Conservation (phyloP, 1,284 basidiomycete species). For the Somion occarium region DNA sequence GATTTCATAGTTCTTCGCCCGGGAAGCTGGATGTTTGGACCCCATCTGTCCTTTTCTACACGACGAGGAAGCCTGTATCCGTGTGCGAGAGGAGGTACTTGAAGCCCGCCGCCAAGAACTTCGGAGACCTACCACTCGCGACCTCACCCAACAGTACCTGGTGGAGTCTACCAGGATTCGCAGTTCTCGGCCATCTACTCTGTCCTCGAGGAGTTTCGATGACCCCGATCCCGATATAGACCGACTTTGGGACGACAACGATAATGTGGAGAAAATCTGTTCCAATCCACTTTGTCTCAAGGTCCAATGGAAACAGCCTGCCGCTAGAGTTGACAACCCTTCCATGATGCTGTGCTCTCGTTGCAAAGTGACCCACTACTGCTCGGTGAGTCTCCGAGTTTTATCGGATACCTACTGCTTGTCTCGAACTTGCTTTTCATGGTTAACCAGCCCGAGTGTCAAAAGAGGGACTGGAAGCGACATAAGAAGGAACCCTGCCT, state of each 20-base stretch:
- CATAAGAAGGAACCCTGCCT: slow-evolving; percentile 21
- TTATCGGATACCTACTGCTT: not conserved
- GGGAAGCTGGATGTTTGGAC: slow-evolving; percentile 19
- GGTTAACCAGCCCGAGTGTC: slow-evolving; percentile 12
- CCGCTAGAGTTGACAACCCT: not conserved
- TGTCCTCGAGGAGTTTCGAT: not conserved
- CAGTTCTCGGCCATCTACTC: not conserved
- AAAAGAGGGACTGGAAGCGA: slow-evolving; percentile 19
- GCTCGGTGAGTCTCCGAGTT: slow-evolving; percentile 21
- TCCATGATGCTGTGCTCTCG: slow-evolving; percentile 15
- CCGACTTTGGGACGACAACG: slow-evolving; percentile 6
- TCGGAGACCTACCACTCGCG: slow-evolving; percentile 11
- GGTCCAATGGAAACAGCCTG: slow-evolving; percentile 1
- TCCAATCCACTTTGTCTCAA: slow-evolving; percentile 17
- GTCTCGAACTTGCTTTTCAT: not conserved
- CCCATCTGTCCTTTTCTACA: slow-evolving; percentile 21
- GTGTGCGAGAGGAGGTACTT: slow-evolving; percentile 13
- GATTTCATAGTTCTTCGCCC: slow-evolving; percentile 23
- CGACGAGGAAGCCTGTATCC: slow-evolving; percentile 15
- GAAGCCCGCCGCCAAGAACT: slow-evolving; percentile 9
- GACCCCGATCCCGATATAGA: not conserved
- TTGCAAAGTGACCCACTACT: slow-evolving; percentile 19
- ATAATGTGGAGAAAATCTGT: slow-evolving; percentile 13
- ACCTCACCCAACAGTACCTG: slow-evolving; percentile 4
- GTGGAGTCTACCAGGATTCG: not conserved